Base-by-base conservation (phyloP, 2,329 filamentous ascomycete genomes). In the Pseudopyricularia cyperi region DNA sequence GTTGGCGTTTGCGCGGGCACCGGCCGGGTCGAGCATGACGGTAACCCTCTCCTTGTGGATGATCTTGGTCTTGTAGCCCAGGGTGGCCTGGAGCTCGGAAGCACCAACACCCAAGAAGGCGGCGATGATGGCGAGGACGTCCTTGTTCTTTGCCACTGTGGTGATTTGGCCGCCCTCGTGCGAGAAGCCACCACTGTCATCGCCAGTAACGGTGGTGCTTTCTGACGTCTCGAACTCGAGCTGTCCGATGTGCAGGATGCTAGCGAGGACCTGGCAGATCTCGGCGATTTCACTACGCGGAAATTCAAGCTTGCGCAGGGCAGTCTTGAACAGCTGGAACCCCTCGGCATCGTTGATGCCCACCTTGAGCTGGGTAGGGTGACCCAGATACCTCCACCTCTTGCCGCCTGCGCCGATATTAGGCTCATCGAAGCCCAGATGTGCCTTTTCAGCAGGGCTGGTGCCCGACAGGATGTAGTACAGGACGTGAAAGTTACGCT, bases 291-390 rank as follows among this genome's bases (percentile, higher is more conserved):
- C 93, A 55, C 85, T 83, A 52, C 90, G 80, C 4, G 91, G 87
- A 57, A 98, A 97, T 67, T 97, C 93, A 14, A 98, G 77, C 67
- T 95, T 96, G 57, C 90, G 80, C 48, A 98, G 72, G 1, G 93
- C 93, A 1, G 88, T 95, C 73, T 97, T 97, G 76, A 98, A 97
- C 51, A 97, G 84, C 63, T 95, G 88, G 67, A 98, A 98, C 4
- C 91, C 93, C 62, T 96, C 90, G 2, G 85, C 77, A 63, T 98
- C 93, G 62, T 98, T 96, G 65, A 98, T 90, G 53, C 93, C 93
- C 28, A 97, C 89, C 66, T 95, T 97, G 57, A 98, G 77, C 68
- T 98, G 93, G 0, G 91, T 96, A 1, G 91, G 93, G 60, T 98
- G 93, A 3, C 93, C 93, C 3, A 98, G 78, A 63, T 95, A 98